A percentile compares a stretch with the other conserved stretches of the same genome.
Conservation (phyloP, 202 grass and related monocot species). For the Brachypodium distachyon region DNA sequence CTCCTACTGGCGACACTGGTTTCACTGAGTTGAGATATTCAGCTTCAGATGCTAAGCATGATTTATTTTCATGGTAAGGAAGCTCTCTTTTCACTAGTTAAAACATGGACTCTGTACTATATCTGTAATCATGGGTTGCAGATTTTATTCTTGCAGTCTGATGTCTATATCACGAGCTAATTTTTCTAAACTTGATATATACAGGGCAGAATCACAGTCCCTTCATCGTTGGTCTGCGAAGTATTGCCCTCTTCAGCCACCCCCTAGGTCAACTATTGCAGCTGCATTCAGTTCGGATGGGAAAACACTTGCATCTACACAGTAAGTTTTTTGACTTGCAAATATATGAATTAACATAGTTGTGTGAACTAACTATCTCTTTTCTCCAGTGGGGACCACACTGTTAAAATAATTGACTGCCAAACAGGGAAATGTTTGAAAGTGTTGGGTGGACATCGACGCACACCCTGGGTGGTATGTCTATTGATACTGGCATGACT, state of each 20-base stretch:
- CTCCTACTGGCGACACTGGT: constrained; percentile 23
- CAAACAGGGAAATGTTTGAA: constrained; percentile 92
- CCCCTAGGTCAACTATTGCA: constrained; percentile 97
- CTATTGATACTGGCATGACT: constrained; percentile 3
- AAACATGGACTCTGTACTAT: not conserved
- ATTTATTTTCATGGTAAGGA: constrained; percentile 80
- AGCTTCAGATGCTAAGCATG: constrained; percentile 63
- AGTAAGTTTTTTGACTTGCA: constrained; percentile 54
- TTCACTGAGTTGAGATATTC: constrained; percentile 36
- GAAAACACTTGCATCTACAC: constrained; percentile 92
- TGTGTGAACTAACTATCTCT: constrained; percentile 33
- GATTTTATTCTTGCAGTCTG: not conserved
- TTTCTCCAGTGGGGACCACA: constrained; percentile 81
- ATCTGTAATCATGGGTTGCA: constrained; percentile 3
- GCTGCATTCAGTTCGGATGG: constrained; percentile 98
- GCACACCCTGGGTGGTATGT: constrained; percentile 99
- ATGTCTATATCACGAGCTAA: not conserved
- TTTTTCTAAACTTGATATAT: constrained; percentile 6
- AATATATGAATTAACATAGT: constrained; percentile 10
- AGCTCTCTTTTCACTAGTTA: not conserved
- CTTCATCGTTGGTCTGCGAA: constrained; percentile 66
- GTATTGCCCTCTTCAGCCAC: constrained; percentile 87
- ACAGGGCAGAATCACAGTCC: constrained; percentile 91
- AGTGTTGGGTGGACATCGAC: constrained; percentile 84
- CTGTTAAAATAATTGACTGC: constrained; percentile 98